These are phyloP conservation scores for Tillandsia leiboldiana DNA, from an alignment of 176 grass and related monocot species.

Conservation along the genomic window DNA sequence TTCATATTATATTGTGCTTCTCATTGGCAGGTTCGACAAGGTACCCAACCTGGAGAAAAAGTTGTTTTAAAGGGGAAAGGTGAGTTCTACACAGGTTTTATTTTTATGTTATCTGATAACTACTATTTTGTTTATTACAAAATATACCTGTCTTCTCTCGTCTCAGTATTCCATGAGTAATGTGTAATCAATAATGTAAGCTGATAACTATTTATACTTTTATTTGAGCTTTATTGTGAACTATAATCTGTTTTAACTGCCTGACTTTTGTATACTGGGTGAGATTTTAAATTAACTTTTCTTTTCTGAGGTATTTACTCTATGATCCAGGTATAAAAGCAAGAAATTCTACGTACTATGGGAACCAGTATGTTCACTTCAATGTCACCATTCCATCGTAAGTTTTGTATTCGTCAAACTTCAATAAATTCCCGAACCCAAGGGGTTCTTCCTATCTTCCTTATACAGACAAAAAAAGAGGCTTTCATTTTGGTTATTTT, in stretches of 20 bases:
- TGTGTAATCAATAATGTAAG: too few species aligned
- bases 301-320: background rate
- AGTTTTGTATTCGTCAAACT: slow-evolving; percentile 12
- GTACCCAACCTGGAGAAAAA: slow-evolving; percentile 85
- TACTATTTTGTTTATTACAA: background rate
- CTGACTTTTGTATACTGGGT: background rate
- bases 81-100: slow-evolving; percentile 18
- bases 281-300: background rate
- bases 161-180: too few species aligned
- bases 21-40: slow-evolving; percentile 57
- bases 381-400: slow-evolving; percentile 65
- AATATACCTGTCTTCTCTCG: too few species aligned
- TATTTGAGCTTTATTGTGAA: too few species aligned
- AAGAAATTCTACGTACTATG: slow-evolving; percentile 40
- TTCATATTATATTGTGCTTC: background rate
- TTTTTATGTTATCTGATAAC: background rate
- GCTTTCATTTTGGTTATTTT: too few species aligned
- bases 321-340: slow-evolving; percentile 63
- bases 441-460: background rate
- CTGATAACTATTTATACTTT: too few species aligned
- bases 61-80: slow-evolving; percentile 81
- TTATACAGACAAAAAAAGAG: background rate
- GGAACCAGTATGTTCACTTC: slow-evolving; percentile 88
- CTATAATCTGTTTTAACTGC: background rate
- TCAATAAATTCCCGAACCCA: background rate